Evolutionary conservation across 805 yeast species (phyloP).

Genomic region (Cyberlindnera maclurae): DNA sequence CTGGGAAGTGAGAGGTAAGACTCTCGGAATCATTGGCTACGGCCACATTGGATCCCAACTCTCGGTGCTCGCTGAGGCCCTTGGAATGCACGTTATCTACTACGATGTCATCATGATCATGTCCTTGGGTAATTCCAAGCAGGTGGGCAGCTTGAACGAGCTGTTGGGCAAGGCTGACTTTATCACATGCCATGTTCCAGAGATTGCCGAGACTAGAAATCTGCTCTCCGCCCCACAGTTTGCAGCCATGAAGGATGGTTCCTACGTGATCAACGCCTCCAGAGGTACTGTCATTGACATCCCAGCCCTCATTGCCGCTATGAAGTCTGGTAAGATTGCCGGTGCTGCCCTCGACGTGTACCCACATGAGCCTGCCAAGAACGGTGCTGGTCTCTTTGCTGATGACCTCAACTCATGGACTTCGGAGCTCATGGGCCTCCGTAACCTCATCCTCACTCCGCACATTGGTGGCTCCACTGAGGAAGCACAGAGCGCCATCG

Average conservation of each 20-base stretch:
- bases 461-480: conserved; percentile 99
- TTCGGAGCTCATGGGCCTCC: conserved; percentile 69
- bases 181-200: conserved; percentile 92
- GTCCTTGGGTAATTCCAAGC: conserved; percentile 95
- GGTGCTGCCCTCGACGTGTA: conserved; percentile 97
- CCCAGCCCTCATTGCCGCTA: conserved; percentile 85
- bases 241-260: conserved; percentile 93
- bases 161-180: conserved; percentile 78
- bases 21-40: conserved; percentile 93
- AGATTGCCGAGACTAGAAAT: conserved; percentile 84
- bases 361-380: conserved; percentile 96
- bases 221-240: conserved; percentile 86
- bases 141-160: conserved; percentile 79
- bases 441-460: conserved; percentile 90
- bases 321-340: conserved; percentile 88
- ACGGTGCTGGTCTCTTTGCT: conserved; percentile 75
- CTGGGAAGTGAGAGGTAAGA: conserved; percentile 99
- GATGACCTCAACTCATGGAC: conserved; percentile 77
- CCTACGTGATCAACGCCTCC: conserved; percentile 91
- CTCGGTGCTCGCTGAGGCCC: conserved; percentile 92
- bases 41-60: conserved; percentile 98
- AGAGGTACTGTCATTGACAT: conserved; percentile 98
- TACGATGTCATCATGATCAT: conserved; percentile 89
- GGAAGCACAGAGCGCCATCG: conserved; percentile 97
- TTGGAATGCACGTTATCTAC: conserved; percentile 95